Evolutionary conservation across 306 rosid genomes (phyloP).

Genomic region (Clitoria ternatea): DNA sequence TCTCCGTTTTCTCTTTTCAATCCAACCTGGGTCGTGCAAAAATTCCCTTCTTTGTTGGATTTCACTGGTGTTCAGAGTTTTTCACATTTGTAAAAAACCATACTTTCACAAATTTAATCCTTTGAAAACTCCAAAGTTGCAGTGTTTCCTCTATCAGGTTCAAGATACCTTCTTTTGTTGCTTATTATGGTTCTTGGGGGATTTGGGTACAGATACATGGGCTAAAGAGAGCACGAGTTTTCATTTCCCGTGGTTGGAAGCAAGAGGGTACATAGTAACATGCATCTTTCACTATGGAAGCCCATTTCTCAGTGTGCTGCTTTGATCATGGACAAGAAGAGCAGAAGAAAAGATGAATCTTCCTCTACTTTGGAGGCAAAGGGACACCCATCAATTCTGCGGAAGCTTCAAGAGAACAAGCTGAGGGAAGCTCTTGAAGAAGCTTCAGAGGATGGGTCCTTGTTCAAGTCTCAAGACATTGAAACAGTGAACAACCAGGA

Average conservation of each 20-base stretch:
- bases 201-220: slow-evolving; percentile 32
- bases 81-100: not conserved
- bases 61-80: slow-evolving; percentile 15
- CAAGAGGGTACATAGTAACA: no score
- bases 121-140: not conserved
- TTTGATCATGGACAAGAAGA: slow-evolving; percentile 80
- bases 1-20: slow-evolving; percentile 15
- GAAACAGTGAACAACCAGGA: slow-evolving; percentile 49
- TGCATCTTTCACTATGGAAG: slow-evolving; percentile 98
- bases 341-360: slow-evolving; percentile 55
- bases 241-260: no score
- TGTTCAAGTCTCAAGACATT: slow-evolving; percentile 65
- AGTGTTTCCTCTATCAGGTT: slow-evolving; percentile 16
- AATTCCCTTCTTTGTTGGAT: slow-evolving; percentile 2
- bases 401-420: slow-evolving; percentile 82
- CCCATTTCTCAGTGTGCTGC: slow-evolving; percentile 95
- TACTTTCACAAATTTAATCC: not conserved
- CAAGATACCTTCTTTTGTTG: slow-evolving; percentile 12
- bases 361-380: slow-evolving; percentile 40
- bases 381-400: slow-evolving; percentile 62
- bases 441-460: slow-evolving; percentile 91
- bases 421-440: slow-evolving; percentile 97
- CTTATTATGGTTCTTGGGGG: not conserved
- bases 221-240: no score
- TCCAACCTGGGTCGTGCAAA: slow-evolving; percentile 4